Evolutionary conservation across 768 basidiomycete species (phyloP).

Genomic region (Russula sp.): DNA sequence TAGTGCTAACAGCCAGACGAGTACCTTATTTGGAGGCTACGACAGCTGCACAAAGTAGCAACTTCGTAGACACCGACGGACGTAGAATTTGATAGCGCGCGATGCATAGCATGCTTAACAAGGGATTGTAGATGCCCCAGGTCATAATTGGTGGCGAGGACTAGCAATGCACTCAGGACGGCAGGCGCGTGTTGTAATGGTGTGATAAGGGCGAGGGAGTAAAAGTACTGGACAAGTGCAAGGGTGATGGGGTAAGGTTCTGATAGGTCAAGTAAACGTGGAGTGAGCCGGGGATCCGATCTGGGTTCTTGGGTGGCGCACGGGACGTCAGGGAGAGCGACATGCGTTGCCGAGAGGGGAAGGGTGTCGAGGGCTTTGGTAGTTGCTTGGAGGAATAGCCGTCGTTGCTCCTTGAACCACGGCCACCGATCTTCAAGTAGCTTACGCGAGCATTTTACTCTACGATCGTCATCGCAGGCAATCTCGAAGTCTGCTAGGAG

Average conservation of each 20-base stretch:
- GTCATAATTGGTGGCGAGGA: constrained; percentile 78
- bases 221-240: constrained; percentile 91
- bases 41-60: constrained; percentile 82
- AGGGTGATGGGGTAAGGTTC: constrained; percentile 86
- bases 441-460: constrained; percentile 73
- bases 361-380: constrained; percentile 47
- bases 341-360: constrained; percentile 53
- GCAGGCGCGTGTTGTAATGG: constrained; percentile 88
- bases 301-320: constrained; percentile 43
- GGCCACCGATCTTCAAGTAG: constrained; percentile 90
- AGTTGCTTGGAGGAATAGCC: constrained; percentile 51
- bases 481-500: constrained; percentile 88
- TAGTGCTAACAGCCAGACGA: constrained; percentile 23
- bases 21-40: constrained; percentile 83
- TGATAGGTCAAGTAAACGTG: constrained; percentile 71
- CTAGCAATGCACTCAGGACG: constrained; percentile 78
- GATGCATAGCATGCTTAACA: constrained; percentile 94
- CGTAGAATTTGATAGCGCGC: constrained; percentile 71
- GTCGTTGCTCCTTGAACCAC: constrained; percentile 80
- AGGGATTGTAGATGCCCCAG: constrained; percentile 66
- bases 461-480: constrained; percentile 83
- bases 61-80: constrained; percentile 94
- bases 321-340: constrained; percentile 54
- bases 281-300: constrained; percentile 73
- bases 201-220: constrained; percentile 78